Percentiles rank a stretch among this genome's conserved stretches.
Evolutionary conservation across 768 basidiomycete genomes (phyloP).

Genomic region (Inosperma sp.): DNA sequence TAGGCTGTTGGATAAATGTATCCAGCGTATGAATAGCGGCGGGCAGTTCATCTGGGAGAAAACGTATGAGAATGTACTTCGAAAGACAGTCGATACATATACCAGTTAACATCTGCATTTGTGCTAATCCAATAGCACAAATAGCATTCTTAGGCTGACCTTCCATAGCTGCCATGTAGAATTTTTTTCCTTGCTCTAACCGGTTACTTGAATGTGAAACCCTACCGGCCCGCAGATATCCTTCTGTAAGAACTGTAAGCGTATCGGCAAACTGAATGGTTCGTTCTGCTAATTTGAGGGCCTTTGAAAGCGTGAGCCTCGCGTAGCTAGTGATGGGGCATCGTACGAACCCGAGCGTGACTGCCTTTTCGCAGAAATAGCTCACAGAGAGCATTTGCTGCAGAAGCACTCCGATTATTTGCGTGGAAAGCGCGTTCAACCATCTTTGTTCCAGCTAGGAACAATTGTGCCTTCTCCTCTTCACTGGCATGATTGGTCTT

Average conservation of each 20-base stretch:
- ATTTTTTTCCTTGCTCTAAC: constrained; percentile 58
- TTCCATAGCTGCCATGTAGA: constrained; percentile 63
- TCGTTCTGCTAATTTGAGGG: constrained; percentile 89
- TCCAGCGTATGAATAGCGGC: constrained; percentile 86
- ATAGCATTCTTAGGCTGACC: constrained; percentile 70
- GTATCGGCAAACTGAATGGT: constrained; percentile 94
- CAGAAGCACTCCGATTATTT: constrained; percentile 73
- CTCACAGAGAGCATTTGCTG: constrained; percentile 79
- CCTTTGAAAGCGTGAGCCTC: constrained; percentile 37
- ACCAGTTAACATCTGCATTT: constrained; percentile 85
- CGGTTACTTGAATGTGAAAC: constrained; percentile 71
- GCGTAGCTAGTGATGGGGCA: not conserved
- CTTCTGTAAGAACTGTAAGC: constrained; percentile 76
- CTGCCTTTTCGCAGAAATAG: constrained; percentile 72
- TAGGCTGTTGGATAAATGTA: constrained; percentile 63
- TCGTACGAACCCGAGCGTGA: constrained; percentile 50
- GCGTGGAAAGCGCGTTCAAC: constrained; percentile 78
- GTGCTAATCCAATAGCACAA: constrained; percentile 81
- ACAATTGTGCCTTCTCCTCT: constrained; percentile 56
- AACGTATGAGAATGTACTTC: constrained; percentile 1
- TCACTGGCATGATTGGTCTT: constrained; percentile 64
- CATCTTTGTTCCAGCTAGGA: constrained; percentile 61
- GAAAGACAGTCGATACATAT: constrained; percentile 5
- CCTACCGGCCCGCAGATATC: constrained; percentile 79
- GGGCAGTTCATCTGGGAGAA: constrained; percentile 64